Base-by-base conservation (phyloP, 2,329 filamentous ascomycete species). In the Colletotrichum sp. region DNA sequence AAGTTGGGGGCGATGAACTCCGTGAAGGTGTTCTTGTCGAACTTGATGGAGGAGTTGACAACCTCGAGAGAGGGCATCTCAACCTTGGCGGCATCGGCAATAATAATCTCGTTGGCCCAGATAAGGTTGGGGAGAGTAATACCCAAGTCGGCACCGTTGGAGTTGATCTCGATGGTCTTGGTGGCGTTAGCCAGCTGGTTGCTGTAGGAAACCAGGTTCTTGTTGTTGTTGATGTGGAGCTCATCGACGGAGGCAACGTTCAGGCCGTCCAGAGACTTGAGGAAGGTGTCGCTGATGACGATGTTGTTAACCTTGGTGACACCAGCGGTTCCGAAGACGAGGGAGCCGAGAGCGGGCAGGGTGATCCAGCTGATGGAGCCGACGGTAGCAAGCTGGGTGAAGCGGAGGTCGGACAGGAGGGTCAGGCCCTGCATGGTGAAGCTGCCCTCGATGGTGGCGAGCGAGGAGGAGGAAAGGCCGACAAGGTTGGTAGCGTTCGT, bases 201-300 rank as follows among this genome's bases (percentile, higher is more conserved):
- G 83, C 92, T 91, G 88, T 98, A 95, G 77, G 89, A 89, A 83
- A 91, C 92, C 80, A 99, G 90, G 83, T 94, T 93, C 77, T 88
- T 88, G 92, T 99, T 99, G 93, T 98, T 98, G 91, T 95, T 94
- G 86, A 99, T 94, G 84, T 95, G 89, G 84, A 99, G 91, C 79
- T 88, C 89, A 73, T 91, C 90, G 71, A 95, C 93, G n/a, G 90
- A 90, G 78, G 92, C 86, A 78, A 99, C 90, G 84, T 95, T 94
- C 84, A 99, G 94, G 82, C 95, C 96, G 79, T 93, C 89, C 76
- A 99, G 91, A 79, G 90, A 92, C 84, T 88, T 90, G 80, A 99
- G 91, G 85, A 93, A 92, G 67, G 97, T 99, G 89, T 99, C 97
- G 86, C 92, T 91, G 84, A 99, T 96, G 80, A 88, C 86, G 80